Percentiles rank a stretch among this genome's conserved stretches.
Conservation (phyloP, 2,329 filamentous ascomycete species). For the Bisporella sp. region DNA sequence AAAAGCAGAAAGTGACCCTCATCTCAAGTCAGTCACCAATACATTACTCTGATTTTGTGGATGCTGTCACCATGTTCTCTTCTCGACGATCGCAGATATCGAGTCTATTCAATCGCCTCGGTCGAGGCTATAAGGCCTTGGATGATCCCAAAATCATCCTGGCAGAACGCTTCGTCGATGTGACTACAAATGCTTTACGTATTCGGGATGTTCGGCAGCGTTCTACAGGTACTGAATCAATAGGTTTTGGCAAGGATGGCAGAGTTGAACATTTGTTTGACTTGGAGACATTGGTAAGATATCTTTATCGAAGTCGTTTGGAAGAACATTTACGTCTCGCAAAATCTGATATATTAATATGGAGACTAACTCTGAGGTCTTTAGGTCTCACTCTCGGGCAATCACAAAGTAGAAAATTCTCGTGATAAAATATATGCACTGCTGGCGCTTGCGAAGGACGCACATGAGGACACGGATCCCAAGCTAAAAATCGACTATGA, state of each 20-base stretch:
- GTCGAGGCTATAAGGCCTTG: conserved; percentile 2
- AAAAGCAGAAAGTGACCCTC: conserved; percentile 6
- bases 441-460: neutral
- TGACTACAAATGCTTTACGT: conserved; percentile 8
- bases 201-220: neutral
- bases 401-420: too few species aligned
- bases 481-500: neutral
- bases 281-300: conserved; percentile 7
- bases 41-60: conserved; percentile 11
- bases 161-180: conserved; percentile 10
- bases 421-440: neutral
- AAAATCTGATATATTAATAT: neutral
- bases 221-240: too few species aligned
- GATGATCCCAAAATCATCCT: conserved; percentile 6
- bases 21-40: conserved; percentile 24
- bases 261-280: conserved; percentile 3
- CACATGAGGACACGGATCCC: neutral
- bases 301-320: too few species aligned
- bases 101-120: neutral
- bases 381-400: too few species aligned
- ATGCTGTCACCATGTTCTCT: conserved; percentile 10
- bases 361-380: too few species aligned
- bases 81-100: conserved; percentile 5
- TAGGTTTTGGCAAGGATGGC: neutral
- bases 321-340: too few species aligned